Percentiles rank a stretch among this genome's conserved stretches.
Conservation (phyloP, 768 basidiomycete species). For the Boletus speciosus region DNA sequence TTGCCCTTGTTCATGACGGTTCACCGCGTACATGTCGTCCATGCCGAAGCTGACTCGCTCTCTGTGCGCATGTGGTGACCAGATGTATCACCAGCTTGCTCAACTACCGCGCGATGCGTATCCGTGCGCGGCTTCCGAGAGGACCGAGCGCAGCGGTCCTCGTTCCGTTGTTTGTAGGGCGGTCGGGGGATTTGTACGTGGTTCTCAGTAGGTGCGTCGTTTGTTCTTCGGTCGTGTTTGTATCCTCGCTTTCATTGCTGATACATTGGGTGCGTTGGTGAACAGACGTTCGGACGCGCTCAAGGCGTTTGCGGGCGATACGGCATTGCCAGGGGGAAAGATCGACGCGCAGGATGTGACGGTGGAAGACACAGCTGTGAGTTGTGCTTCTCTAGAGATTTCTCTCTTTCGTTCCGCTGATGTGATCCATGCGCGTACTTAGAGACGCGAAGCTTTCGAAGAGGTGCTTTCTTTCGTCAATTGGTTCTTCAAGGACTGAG, state of each 20-base stretch:
- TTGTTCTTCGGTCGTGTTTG: not conserved
- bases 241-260: not conserved
- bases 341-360: constrained; percentile 64
- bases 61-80: not conserved
- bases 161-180: constrained; percentile 81
- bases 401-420: not conserved
- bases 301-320: constrained; percentile 81
- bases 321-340: constrained; percentile 84
- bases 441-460: constrained; percentile 89
- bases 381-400: not conserved
- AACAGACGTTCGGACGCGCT: constrained; percentile 69
- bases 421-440: not conserved
- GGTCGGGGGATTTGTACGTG: constrained; percentile 81
- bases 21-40: not conserved
- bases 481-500: not conserved
- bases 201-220: constrained; percentile 70
- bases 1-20: not conserved
- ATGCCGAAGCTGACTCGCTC: not conserved
- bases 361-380: constrained; percentile 78
- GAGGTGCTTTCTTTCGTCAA: constrained; percentile 51
- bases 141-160: constrained; percentile 71
- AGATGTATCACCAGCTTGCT: constrained; percentile 29
- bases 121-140: constrained; percentile 46
- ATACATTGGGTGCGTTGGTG: not conserved
- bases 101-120: constrained; percentile 24